phyloP scores from a whole-genome alignment of 345 rosid species.

The Sisymbrium altissimum region DNA sequence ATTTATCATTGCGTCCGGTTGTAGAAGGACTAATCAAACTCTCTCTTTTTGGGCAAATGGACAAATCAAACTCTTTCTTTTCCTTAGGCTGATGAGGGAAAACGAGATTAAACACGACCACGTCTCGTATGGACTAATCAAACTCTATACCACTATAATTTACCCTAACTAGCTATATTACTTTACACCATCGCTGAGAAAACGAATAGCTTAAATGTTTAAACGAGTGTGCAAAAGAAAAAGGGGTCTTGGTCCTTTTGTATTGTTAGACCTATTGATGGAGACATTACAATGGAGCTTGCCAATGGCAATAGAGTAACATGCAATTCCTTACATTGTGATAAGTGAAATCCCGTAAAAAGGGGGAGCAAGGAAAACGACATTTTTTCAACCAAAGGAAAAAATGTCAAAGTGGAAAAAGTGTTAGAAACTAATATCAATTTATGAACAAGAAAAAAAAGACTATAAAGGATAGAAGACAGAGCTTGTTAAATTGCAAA shows the following conservation, averaged over 20 bases:
- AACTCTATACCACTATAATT: not conserved
- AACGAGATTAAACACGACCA: too few species aligned
- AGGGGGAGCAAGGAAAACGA: constrained; percentile 14
- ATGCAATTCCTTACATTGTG: constrained; percentile 28
- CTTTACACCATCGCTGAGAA: not conserved
- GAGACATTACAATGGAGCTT: constrained; percentile 24
- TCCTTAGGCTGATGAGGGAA: too few species aligned
- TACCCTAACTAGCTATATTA: not conserved
- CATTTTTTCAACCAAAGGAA: constrained; percentile 7
- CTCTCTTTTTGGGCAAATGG: too few species aligned
- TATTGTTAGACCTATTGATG: constrained; percentile 19
- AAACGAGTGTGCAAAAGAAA: not conserved
- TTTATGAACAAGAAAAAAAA: not conserved
- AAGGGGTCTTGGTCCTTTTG: not conserved
- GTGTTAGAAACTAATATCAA: not conserved
- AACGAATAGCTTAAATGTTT: not conserved
- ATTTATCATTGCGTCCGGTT: not conserved
- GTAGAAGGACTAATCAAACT: not conserved
- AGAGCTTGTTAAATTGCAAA: not conserved
- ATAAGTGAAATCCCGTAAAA: constrained; percentile 24
- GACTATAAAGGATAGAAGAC: not conserved
- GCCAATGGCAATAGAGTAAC: constrained; percentile 33
- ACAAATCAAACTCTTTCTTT: too few species aligned
- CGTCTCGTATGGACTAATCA: not conserved
- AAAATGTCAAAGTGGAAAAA: not conserved